These are phyloP conservation scores for Gossypium anomalum DNA, from an alignment of 345 rosid genomes.

Conservation along the genomic window DNA sequence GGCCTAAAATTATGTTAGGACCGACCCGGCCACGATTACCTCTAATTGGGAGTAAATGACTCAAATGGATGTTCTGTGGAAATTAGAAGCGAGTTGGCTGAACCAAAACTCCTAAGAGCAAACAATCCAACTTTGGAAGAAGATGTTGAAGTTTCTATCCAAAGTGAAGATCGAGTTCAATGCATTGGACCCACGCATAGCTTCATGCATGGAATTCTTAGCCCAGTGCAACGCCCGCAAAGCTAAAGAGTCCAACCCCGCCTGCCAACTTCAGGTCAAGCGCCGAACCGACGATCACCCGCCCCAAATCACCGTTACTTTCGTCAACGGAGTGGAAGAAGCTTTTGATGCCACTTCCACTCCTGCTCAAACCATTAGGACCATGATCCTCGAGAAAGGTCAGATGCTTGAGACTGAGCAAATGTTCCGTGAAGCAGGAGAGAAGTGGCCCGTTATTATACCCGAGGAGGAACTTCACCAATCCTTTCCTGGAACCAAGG, in stretches of 20 bases:
- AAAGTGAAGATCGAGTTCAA: conserved; percentile 79
- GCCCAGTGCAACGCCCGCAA: conserved; percentile 90
- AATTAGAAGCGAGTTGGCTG: background rate
- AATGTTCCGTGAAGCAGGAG: conserved; percentile 90
- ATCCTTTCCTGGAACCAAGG: conserved; percentile 75
- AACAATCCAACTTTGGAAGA: conserved; percentile 5
- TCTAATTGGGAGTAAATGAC: background rate
- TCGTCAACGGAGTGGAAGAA: conserved; percentile 80
- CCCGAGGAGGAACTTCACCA: conserved; percentile 71
- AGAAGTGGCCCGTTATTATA: conserved; percentile 80
- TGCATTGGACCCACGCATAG: conserved; percentile 68
- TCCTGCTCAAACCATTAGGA: conserved; percentile 71
- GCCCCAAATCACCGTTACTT: conserved; percentile 74
- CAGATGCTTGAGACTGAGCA: conserved; percentile 78
- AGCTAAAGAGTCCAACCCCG: conserved; percentile 85
- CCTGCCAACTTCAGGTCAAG: conserved; percentile 77
- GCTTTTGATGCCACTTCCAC: conserved; percentile 69
- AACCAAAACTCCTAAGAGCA: background rate
- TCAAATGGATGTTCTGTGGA: background rate
- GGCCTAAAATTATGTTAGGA: too few relatives aligned
- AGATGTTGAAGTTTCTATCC: conserved; percentile 86
- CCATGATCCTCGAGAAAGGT: conserved; percentile 78
- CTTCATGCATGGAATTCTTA: conserved; percentile 83
- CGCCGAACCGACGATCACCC: conserved; percentile 85
- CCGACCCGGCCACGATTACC: too few relatives aligned